These are phyloP conservation scores for Ceratocystis variospora DNA, from an alignment of 2,329 filamentous ascomycete genomes.

Conservation along the genomic window DNA sequence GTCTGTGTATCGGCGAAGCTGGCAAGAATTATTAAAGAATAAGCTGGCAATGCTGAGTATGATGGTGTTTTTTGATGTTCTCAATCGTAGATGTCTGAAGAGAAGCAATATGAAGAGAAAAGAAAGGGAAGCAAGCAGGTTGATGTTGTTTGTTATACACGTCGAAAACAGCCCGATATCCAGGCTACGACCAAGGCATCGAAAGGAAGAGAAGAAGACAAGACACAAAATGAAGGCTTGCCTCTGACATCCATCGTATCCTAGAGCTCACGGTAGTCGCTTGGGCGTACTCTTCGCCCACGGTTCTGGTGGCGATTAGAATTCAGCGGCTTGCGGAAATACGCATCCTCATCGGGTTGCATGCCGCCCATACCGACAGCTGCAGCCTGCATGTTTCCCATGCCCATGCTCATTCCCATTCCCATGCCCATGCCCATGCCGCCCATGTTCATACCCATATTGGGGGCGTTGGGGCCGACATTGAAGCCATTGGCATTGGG, in stretches of 20 bases:
- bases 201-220: not conserved
- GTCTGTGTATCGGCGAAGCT: no score
- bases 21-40: no score
- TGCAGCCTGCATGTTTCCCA: conserved; percentile 27
- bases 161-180: not conserved
- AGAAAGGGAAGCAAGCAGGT: not conserved
- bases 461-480: conserved; percentile 12
- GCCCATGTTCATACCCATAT: conserved; percentile 22
- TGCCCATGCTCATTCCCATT: conserved; percentile 24
- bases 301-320: conserved; percentile 78
- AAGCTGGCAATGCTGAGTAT: not conserved
- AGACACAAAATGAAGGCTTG: not conserved
- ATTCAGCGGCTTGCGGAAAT: conserved; percentile 92
- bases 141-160: not conserved
- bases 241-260: not conserved
- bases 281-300: conserved; percentile 65
- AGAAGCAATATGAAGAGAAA: not conserved
- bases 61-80: not conserved
- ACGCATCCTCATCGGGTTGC: conserved; percentile 62
- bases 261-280: conserved; percentile 78
- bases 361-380: conserved; percentile 21
- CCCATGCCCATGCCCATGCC: conserved; percentile 25
- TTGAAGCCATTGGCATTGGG: conserved; percentile 12
- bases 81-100: not conserved
- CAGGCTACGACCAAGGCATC: not conserved